Evolutionary conservation across 2,329 filamentous ascomycete genomes (phyloP), one percentile per base, ranked within the genome.

Genomic region (Bipolaris zeicola): DNA sequence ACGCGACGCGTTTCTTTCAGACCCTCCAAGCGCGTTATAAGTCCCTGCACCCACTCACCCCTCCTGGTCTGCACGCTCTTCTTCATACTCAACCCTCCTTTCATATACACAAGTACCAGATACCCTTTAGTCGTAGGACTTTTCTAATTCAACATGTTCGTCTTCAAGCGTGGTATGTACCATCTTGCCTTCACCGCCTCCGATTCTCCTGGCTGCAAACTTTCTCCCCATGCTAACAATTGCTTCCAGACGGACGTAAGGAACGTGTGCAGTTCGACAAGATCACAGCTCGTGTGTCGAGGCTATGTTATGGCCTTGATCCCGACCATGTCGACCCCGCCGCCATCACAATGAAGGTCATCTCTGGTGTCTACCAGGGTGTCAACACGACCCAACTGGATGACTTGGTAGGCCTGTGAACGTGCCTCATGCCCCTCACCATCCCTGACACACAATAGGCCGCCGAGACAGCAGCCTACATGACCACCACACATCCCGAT

Each of bases 261-360:
- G 95, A 99, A 86, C 95, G 95, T 79, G 95, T 99, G 65, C 95
- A 99, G 79, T 99, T 99, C 83, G 95, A 99, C 85, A 99, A 99
- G 84, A 99, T 99, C 86, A 98, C 95, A 74, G 95, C 95, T 72
- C 92, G 95, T 80, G 95, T 99, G 68, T 98, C 95, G 44, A 88
- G 95, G 73, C 85, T 99, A 75, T 99, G 95, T 86, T 99, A 99
- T 79, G 94, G 94, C 66, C 89, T 99, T 57, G 95, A 99, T 76
- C 87, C 90, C 48, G 94, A 91, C 69, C 95, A 99, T 82, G 91
- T 99, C 72, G 95, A 99, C 81, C 92, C 95, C 54, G 95, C 96
- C 65, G 92, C 94, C 73, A 99, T 99, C 77, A 99, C 95, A 58
- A 93, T 96, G 82, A 99, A 98, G 81, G 95, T 99, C 79, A 99